Evolutionary conservation across 495 filamentous ascomycete genomes (phyloP).

Genomic region (Hyaloscypha variabilis): DNA sequence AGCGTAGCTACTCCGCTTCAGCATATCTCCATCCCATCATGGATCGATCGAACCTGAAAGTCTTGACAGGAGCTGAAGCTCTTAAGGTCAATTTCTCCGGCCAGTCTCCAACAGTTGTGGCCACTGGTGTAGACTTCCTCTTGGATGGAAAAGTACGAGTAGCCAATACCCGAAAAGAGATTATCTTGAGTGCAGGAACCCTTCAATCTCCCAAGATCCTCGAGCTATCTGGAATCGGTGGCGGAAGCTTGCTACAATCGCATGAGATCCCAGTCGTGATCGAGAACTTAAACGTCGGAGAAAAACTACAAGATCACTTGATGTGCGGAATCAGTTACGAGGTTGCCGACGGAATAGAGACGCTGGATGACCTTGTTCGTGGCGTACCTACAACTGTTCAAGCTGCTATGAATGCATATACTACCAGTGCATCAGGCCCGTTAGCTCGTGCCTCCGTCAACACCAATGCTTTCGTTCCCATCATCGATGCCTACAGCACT

Average conservation of each 20-base stretch:
- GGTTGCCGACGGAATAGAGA: too few relatives aligned
- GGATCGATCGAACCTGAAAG: neutral
- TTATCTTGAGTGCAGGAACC: slow-evolving; percentile 27
- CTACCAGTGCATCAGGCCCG: too few relatives aligned
- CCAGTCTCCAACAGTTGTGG: neutral
- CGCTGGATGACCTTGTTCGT: too few relatives aligned
- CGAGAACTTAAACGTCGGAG: slow-evolving; percentile 60
- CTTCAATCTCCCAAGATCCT: slow-evolving; percentile 22
- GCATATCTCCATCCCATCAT: neutral
- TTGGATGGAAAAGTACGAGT: slow-evolving; percentile 18
- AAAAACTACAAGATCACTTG: slow-evolving; percentile 62
- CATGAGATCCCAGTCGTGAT: slow-evolving; percentile 54
- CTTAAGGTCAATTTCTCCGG: too few relatives aligned
- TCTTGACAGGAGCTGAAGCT: neutral
- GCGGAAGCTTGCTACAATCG: slow-evolving; percentile 38
- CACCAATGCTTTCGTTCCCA: too few relatives aligned
- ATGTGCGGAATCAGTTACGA: too few relatives aligned
- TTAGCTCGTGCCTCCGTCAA: too few relatives aligned
- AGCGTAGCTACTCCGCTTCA: neutral
- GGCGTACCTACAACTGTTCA: too few relatives aligned
- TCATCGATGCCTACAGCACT: too few relatives aligned
- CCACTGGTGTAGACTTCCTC: slow-evolving; percentile 29
- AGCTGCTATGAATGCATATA: too few relatives aligned
- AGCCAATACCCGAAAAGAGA: slow-evolving; percentile 11
- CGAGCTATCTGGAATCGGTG: slow-evolving; percentile 28